These are phyloP conservation scores for Nitzschia palea DNA, from an alignment of 108 stramenopile genomes.

Conservation along the genomic window DNA sequence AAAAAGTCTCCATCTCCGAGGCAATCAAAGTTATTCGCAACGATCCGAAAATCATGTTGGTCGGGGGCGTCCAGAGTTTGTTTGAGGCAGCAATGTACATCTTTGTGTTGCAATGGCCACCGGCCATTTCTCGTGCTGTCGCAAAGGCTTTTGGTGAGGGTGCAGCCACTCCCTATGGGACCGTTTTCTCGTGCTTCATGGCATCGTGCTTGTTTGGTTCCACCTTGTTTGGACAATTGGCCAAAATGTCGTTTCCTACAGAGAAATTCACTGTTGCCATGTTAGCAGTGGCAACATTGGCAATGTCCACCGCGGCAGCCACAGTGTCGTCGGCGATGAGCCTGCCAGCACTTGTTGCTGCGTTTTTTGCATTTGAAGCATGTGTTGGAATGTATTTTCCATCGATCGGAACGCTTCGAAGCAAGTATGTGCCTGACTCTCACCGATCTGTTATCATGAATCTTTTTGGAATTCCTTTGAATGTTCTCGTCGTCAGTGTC, in stretches of 20 bases:
- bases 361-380: slow-evolving; percentile 94
- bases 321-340: slow-evolving; percentile 44
- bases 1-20: slow-evolving; percentile 75
- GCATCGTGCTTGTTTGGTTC: slow-evolving; percentile 89
- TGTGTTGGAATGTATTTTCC: slow-evolving; percentile 98
- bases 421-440: slow-evolving; percentile 94
- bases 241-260: slow-evolving; percentile 58
- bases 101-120: slow-evolving; percentile 96
- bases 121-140: slow-evolving; percentile 76
- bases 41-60: slow-evolving; percentile 90
- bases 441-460: slow-evolving; percentile 96
- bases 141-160: slow-evolving; percentile 54
- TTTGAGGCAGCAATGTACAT: slow-evolving; percentile 98
- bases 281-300: slow-evolving; percentile 73
- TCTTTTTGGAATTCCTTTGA: slow-evolving; percentile 94
- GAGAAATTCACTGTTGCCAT: slow-evolving; percentile 77
- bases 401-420: slow-evolving; percentile 90
- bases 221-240: slow-evolving; percentile 72
- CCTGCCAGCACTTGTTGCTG: slow-evolving; percentile 32
- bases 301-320: slow-evolving; percentile 81
- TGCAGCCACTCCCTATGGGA: slow-evolving; percentile 81
- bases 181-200: slow-evolving; percentile 95
- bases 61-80: slow-evolving; percentile 90
- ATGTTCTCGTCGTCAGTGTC: slow-evolving; percentile 90
- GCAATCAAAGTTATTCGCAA: slow-evolving; percentile 67